phyloP scores from a whole-genome alignment of 305 asterid species.

The Fraxinus paxiana region DNA sequence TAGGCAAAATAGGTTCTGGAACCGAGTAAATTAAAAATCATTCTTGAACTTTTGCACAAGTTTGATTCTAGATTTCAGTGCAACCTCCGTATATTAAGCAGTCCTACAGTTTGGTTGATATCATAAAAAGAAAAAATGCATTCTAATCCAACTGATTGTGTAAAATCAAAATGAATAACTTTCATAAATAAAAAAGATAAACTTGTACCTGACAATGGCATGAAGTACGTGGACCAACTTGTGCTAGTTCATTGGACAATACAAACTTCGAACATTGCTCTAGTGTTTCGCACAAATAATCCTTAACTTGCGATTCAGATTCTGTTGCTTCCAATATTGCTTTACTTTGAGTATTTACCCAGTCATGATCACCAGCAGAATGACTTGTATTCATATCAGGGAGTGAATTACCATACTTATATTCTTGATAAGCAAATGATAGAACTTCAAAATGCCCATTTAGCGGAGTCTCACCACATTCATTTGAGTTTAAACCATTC shows the following conservation, averaged over 20 bases:
- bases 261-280: slow-evolving; percentile 43
- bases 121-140: not conserved
- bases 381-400: slow-evolving; percentile 18
- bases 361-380: slow-evolving; percentile 26
- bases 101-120: not conserved
- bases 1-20: not conserved
- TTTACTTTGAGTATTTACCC: slow-evolving; percentile 23
- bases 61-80: not conserved
- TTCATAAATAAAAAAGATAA: not conserved
- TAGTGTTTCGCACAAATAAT: slow-evolving; percentile 53
- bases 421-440: slow-evolving; percentile 23
- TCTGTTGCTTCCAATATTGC: slow-evolving; percentile 26
- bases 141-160: not conserved
- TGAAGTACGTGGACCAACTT: slow-evolving; percentile 69
- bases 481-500: slow-evolving; percentile 29
- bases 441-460: slow-evolving; percentile 26
- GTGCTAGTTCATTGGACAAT: slow-evolving; percentile 45
- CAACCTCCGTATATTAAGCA: not conserved
- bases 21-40: not conserved
- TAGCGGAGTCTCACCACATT: slow-evolving; percentile 19
- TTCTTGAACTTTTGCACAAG: not conserved
- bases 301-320: slow-evolving; percentile 31
- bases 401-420: slow-evolving; percentile 11
- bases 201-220: slow-evolving; percentile 75
- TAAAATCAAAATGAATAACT: not conserved